Percentiles rank a stretch among this genome's conserved stretches.
Evolutionary conservation across 805 yeast species (phyloP).

Genomic region (Teunomyces panamensis): DNA sequence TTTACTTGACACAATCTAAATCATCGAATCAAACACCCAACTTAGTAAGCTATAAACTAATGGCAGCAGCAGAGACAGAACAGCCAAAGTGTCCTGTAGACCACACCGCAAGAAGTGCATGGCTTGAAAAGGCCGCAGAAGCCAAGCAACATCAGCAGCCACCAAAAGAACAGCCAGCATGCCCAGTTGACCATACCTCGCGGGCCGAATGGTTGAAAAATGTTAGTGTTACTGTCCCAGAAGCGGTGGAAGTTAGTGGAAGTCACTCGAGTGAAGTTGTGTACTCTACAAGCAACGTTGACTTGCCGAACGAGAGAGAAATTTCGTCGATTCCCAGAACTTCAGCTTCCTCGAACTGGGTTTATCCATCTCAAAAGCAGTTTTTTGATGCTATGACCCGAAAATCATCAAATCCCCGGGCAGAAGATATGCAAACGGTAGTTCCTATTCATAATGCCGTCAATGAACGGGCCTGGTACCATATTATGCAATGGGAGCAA

Average conservation of each 20-base stretch:
- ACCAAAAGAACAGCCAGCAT: slow-evolving; percentile 33
- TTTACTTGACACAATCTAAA: too few species aligned
- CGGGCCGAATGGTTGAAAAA: slow-evolving; percentile 53
- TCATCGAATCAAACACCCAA: neutral
- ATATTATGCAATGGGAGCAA: slow-evolving; percentile 79
- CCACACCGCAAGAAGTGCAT: slow-evolving; percentile 36
- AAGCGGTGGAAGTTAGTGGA: slow-evolving; percentile 37
- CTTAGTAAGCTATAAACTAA: neutral
- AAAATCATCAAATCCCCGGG: slow-evolving; percentile 82
- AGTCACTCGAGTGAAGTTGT: neutral
- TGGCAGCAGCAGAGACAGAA: slow-evolving; percentile 11
- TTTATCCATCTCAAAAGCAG: slow-evolving; percentile 93
- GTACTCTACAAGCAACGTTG: slow-evolving; percentile 4
- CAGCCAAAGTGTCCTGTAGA: slow-evolving; percentile 52
- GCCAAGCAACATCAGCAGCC: neutral
- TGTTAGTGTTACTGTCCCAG: slow-evolving; percentile 29
- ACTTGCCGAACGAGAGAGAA: slow-evolving; percentile 71
- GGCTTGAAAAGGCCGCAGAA: slow-evolving; percentile 20
- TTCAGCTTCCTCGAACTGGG: slow-evolving; percentile 65
- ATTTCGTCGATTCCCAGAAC: slow-evolving; percentile 83
- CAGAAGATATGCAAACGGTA: slow-evolving; percentile 80
- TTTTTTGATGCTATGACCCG: slow-evolving; percentile 92
- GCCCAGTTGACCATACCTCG: slow-evolving; percentile 71
- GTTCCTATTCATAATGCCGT: slow-evolving; percentile 94
- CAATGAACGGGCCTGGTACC: slow-evolving; percentile 89